phyloP scores from a whole-genome alignment of 2,329 filamentous ascomycete genomes.

The Ophiostoma populinum region DNA sequence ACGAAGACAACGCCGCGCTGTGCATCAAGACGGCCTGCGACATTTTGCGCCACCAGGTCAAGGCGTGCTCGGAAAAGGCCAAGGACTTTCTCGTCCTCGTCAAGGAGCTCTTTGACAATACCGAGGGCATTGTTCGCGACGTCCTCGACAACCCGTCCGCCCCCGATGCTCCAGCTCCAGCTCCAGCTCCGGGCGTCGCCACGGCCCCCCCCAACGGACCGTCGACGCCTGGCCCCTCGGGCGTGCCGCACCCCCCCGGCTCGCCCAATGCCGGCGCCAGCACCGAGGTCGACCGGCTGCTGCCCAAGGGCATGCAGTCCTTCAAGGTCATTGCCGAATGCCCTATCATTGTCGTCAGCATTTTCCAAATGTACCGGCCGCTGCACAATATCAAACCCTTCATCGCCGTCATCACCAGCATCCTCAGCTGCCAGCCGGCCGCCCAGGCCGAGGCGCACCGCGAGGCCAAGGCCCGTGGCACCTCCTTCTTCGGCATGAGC shows the following conservation, averaged over 20 bases:
- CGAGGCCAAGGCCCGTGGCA: conserved; percentile 62
- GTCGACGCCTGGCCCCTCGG: conserved; percentile 47
- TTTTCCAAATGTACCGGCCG: conserved; percentile 80
- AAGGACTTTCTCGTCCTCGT: conserved; percentile 85
- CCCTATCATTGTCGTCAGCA: conserved; percentile 94
- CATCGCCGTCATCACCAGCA: conserved; percentile 82
- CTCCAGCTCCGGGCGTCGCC: conserved; percentile 20
- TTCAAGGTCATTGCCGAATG: conserved; percentile 98
- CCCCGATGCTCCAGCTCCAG: conserved; percentile 13
- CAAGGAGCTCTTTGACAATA: conserved; percentile 86
- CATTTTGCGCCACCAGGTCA: conserved; percentile 81
- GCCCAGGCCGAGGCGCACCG: conserved; percentile 84
- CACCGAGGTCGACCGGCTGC: conserved; percentile 62
- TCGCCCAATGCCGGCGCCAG: conserved; percentile 76
- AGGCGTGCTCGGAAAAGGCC: conserved; percentile 60
- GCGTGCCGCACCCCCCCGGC: conserved; percentile 41
- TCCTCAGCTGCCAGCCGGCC: conserved; percentile 74
- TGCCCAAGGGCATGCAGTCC: conserved; percentile 91
- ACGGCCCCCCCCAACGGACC: conserved; percentile 29
- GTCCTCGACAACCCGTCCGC: conserved; percentile 69
- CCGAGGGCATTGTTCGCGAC: conserved; percentile 87
- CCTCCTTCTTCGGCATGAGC: conserved; percentile 83
- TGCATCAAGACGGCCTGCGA: conserved; percentile 98
- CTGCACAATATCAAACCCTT: conserved; percentile 77
- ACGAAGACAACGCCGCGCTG: conserved; percentile 96